Percentiles rank a stretch among this genome's conserved stretches.
These are phyloP conservation scores for Pichia sp. DNA, from an alignment of 1,139 yeast genomes.

Conservation along the genomic window DNA sequence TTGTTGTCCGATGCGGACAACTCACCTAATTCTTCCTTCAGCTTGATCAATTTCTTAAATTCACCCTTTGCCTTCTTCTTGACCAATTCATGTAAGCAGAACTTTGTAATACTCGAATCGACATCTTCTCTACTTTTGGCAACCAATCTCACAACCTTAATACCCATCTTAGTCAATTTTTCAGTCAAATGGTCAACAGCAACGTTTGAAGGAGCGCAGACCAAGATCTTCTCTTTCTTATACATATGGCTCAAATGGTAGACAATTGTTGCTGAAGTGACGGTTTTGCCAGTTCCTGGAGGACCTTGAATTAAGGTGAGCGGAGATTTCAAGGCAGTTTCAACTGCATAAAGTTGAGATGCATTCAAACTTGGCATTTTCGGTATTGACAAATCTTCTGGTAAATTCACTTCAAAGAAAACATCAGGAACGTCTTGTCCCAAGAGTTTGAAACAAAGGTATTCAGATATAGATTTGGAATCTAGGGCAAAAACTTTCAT, in stretches of 20 bases:
- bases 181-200: constrained; percentile 90
- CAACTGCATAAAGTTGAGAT: constrained; percentile 78
- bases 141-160: constrained; percentile 70
- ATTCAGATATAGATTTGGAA: constrained; percentile 68
- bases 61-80: constrained; percentile 46
- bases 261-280: constrained; percentile 84
- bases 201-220: constrained; percentile 93
- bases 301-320: constrained; percentile 92
- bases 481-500: constrained; percentile 67
- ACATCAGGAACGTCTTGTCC: constrained; percentile 66
- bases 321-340: constrained; percentile 66
- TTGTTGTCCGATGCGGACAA: constrained; percentile 52
- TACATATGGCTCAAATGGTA: constrained; percentile 65
- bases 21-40: constrained; percentile 69
- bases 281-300: constrained; percentile 98
- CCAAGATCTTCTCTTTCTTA: constrained; percentile 54
- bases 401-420: constrained; percentile 57
- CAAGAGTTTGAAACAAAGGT: constrained; percentile 70
- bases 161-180: constrained; percentile 60
- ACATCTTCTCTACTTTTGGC: constrained; percentile 80
- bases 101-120: constrained; percentile 53
- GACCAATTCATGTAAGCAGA: constrained; percentile 52
- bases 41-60: constrained; percentile 52
- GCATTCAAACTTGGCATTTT: constrained; percentile 65
- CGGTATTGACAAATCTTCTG: constrained; percentile 59